Evolutionary conservation across 1,139 yeast genomes (phyloP).

Genomic region (Candida gigantensis): DNA sequence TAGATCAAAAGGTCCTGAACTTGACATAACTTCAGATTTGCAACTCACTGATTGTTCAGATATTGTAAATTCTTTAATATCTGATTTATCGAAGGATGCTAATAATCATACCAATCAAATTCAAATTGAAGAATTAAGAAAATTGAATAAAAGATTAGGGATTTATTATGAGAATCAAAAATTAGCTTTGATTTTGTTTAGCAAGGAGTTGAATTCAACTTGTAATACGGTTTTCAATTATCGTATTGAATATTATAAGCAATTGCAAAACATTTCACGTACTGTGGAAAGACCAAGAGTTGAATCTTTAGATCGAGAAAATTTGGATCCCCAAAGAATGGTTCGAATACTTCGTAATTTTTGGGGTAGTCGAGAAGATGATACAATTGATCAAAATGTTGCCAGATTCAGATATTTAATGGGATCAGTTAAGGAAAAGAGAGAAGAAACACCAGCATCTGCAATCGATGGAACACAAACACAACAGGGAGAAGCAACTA

Average conservation of each 20-base stretch:
- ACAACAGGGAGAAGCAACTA: too few species aligned
- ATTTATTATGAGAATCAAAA: slow-evolving; percentile 45
- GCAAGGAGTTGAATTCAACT: slow-evolving; percentile 49
- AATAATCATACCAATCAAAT: slow-evolving; percentile 1
- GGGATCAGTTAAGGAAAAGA: slow-evolving; percentile 21
- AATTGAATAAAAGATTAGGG: slow-evolving; percentile 25
- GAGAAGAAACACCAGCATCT: too few species aligned
- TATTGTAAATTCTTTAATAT: slow-evolving; percentile 2
- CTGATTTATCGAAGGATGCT: slow-evolving; percentile 10
- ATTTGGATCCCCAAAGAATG: slow-evolving; percentile 13
- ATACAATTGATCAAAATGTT: slow-evolving; percentile 37
- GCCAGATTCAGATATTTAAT: slow-evolving; percentile 64
- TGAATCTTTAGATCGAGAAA: slow-evolving; percentile 20
- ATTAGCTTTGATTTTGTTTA: slow-evolving; percentile 36
- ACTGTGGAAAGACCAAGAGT: slow-evolving; percentile 49
- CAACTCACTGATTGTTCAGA: slow-evolving; percentile 1
- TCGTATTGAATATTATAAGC: slow-evolving; percentile 77
- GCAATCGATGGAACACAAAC: too few species aligned
- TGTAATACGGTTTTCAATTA: slow-evolving; percentile 73
- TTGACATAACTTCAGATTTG: not conserved
- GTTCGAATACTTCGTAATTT: not conserved
- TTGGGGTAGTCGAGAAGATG: not conserved
- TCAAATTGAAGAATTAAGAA: slow-evolving; percentile 24
- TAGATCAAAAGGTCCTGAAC: too few species aligned
- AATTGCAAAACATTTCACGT: slow-evolving; percentile 84